Evolutionary conservation across 768 basidiomycete species (phyloP).

Genomic region (Tremella yokohamensis): DNA sequence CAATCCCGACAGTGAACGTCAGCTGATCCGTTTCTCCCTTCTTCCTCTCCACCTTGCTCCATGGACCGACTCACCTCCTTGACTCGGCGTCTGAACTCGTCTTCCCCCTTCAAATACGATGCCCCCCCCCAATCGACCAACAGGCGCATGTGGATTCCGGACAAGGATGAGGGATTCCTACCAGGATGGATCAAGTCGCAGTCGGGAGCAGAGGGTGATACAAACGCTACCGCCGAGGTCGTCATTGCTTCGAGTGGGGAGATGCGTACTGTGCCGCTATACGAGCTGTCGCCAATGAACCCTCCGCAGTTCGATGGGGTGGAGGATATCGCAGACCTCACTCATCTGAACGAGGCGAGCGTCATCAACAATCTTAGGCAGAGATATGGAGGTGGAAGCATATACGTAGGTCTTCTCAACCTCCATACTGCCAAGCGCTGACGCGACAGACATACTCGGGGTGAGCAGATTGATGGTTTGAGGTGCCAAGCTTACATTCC

Average conservation of each 20-base stretch:
- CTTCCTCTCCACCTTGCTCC: not conserved
- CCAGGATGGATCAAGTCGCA: constrained; percentile 82
- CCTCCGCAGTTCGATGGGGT: constrained; percentile 97
- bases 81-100: constrained; percentile 1
- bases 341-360: constrained; percentile 95
- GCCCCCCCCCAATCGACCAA: constrained; percentile 12
- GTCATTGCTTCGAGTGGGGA: constrained; percentile 80
- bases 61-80: constrained; percentile 1
- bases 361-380: constrained; percentile 96
- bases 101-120: not conserved
- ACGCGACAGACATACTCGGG: constrained; percentile 39
- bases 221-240: constrained; percentile 62
- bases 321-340: constrained; percentile 95
- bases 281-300: constrained; percentile 90
- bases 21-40: not conserved
- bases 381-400: constrained; percentile 71
- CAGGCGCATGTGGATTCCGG: constrained; percentile 88
- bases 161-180: constrained; percentile 85
- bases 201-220: constrained; percentile 60
- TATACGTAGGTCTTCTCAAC: constrained; percentile 32
- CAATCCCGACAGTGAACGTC: not conserved
- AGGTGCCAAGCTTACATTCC: constrained; percentile 58
- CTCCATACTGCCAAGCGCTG: constrained; percentile 8
- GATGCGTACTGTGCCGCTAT: constrained; percentile 68
- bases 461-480: constrained; percentile 6